Evolutionary conservation across 1,139 yeast species (phyloP).

Genomic region (Yarrowia galli): DNA sequence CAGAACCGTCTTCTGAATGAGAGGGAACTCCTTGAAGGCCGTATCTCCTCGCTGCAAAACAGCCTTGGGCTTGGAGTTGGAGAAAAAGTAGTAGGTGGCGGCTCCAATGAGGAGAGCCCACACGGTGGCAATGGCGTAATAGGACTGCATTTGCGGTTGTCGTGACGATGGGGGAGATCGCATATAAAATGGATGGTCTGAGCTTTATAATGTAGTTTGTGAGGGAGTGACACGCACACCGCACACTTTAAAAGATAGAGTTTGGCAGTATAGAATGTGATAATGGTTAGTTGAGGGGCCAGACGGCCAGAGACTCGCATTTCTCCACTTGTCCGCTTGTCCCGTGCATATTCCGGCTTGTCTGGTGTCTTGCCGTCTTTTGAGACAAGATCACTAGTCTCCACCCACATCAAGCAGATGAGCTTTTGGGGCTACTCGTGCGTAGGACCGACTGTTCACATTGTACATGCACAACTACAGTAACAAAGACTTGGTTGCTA

Average conservation of each 20-base stretch:
- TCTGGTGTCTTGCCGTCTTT: neutral
- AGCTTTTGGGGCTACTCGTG: no score
- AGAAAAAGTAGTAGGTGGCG: conserved; percentile 41
- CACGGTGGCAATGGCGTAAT: conserved; percentile 36
- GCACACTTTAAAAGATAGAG: neutral
- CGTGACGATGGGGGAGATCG: conserved; percentile 3
- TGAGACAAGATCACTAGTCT: conserved; percentile 10
- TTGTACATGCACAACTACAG: neutral
- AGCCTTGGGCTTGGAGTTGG: conserved; percentile 49
- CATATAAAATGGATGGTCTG: neutral
- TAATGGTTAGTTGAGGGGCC: no score
- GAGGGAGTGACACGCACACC: conserved; percentile 11
- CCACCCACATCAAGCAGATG: conserved; percentile 1
- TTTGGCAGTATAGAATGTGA: conserved; percentile 1
- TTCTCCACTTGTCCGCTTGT: neutral
- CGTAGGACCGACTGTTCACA: conserved; percentile 16
- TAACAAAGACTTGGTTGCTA: neutral
- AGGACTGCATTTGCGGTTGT: conserved; percentile 21
- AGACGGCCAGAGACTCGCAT: neutral
- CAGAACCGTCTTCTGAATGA: conserved; percentile 77
- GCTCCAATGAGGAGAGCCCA: conserved; percentile 42
- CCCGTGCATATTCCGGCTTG: neutral
- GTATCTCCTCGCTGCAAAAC: conserved; percentile 66
- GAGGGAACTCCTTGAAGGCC: conserved; percentile 76
- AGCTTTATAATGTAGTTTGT: neutral